Percentiles rank a stretch among this genome's conserved stretches.
Evolutionary conservation across 768 basidiomycete genomes (phyloP).

Genomic region (Coprinopsis strossmayeri): DNA sequence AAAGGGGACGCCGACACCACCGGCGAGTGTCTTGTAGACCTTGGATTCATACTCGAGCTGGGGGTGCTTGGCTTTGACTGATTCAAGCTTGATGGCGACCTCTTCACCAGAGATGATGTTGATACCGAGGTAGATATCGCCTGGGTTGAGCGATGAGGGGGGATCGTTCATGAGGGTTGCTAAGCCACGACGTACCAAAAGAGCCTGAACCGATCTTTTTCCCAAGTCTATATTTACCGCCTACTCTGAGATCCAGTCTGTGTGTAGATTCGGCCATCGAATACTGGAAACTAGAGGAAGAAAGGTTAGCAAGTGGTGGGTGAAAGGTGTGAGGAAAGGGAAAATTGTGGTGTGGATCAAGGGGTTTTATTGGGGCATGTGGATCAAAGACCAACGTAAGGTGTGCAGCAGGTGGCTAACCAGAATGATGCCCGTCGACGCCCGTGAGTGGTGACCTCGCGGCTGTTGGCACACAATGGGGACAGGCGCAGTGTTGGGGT

Average conservation of each 20-base stretch:
- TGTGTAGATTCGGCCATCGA: slow-evolving; percentile 71
- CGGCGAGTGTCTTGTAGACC: slow-evolving; percentile 96
- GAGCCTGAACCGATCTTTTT: slow-evolving; percentile 99
- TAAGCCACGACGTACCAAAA: slow-evolving; percentile 61
- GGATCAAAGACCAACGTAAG: slow-evolving; percentile 33
- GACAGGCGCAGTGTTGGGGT: not conserved
- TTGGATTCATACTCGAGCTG: slow-evolving; percentile 98
- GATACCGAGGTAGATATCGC: slow-evolving; percentile 98
- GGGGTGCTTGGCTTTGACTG: slow-evolving; percentile 99
- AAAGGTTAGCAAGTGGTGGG: slow-evolving; percentile 13
- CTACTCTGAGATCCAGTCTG: slow-evolving; percentile 82
- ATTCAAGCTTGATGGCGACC: slow-evolving; percentile 99
- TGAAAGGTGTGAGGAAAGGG: slow-evolving; percentile 16
- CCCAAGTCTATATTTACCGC: slow-evolving; percentile 94
- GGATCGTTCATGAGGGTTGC: slow-evolving; percentile 6
- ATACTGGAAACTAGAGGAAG: slow-evolving; percentile 14
- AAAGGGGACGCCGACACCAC: slow-evolving; percentile 97
- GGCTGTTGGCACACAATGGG: not conserved
- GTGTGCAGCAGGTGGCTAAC: slow-evolving; percentile 13
- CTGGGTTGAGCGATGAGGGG: slow-evolving; percentile 29
- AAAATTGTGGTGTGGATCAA: slow-evolving; percentile 19
- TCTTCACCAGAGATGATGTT: slow-evolving; percentile 99
- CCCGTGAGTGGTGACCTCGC: not conserved
- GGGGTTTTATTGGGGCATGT: slow-evolving; percentile 35
- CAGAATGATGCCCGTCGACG: slow-evolving; percentile 6